phyloP scores from a whole-genome alignment of 768 basidiomycete genomes.

The Gymnopilus dilepis region DNA sequence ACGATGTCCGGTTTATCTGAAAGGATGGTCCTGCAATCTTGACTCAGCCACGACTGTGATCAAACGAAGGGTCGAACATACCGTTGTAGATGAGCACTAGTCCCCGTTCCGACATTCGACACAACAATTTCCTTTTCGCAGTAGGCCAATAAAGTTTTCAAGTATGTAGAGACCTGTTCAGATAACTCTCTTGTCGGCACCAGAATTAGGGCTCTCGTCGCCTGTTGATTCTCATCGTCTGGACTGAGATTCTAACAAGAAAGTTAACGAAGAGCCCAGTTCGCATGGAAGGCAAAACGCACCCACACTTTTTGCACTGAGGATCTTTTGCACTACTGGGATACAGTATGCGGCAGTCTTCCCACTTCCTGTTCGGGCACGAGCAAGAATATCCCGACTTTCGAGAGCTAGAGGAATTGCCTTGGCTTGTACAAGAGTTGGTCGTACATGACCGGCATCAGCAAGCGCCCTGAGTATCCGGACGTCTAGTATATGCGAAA shows the following conservation, averaged over 20 bases:
- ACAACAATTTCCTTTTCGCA: slow-evolving; percentile 77
- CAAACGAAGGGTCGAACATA: slow-evolving; percentile 34
- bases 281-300: slow-evolving; percentile 19
- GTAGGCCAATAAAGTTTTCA: slow-evolving; percentile 71
- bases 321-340: slow-evolving; percentile 87
- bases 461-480: slow-evolving; percentile 89
- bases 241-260: slow-evolving; percentile 39
- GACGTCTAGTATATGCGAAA: slow-evolving; percentile 82
- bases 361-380: slow-evolving; percentile 94
- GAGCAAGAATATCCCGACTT: slow-evolving; percentile 88
- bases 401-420: slow-evolving; percentile 93
- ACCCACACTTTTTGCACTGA: slow-evolving; percentile 80
- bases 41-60: neutral
- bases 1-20: slow-evolving; percentile 47
- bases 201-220: slow-evolving; percentile 78
- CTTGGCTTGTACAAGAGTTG: slow-evolving; percentile 90
- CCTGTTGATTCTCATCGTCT: slow-evolving; percentile 49
- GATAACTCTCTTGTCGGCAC: slow-evolving; percentile 93
- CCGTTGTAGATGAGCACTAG: slow-evolving; percentile 75
- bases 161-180: slow-evolving; percentile 81
- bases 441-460: slow-evolving; percentile 86
- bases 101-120: slow-evolving; percentile 79
- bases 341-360: slow-evolving; percentile 97
- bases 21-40: slow-evolving; percentile 37
- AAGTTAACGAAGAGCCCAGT: slow-evolving; percentile 5